These are phyloP conservation scores for Plenodomus lindquistii DNA, from an alignment of 2,329 filamentous ascomycete genomes.

Conservation along the genomic window DNA sequence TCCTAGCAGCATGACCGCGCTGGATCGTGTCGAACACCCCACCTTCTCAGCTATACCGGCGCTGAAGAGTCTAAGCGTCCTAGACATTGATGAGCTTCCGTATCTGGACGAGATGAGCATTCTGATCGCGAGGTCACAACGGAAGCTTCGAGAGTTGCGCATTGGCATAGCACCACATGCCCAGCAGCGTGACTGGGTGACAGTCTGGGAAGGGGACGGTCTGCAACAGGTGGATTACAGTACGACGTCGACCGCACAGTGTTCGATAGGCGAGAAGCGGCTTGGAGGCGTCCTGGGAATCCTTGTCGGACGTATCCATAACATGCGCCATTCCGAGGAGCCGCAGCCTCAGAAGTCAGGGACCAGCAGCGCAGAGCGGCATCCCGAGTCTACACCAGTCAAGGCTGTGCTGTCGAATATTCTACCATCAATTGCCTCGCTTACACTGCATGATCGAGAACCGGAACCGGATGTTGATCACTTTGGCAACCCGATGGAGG, in stretches of 20 bases:
- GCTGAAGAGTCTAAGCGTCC: constrained; percentile 72
- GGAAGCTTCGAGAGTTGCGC: constrained; percentile 69
- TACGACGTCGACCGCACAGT: constrained; percentile 57
- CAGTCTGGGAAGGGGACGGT: constrained; percentile 65
- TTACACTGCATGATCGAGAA: constrained; percentile 34
- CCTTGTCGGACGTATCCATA: constrained; percentile 68
- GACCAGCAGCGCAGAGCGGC: constrained; percentile 17
- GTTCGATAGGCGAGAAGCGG: constrained; percentile 62
- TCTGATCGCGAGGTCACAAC: constrained; percentile 71
- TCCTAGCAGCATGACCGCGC: constrained; percentile 28
- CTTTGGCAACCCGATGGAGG: constrained; percentile 30
- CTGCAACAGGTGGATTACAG: constrained; percentile 67
- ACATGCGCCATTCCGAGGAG: constrained; percentile 51
- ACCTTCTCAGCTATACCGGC: constrained; percentile 78
- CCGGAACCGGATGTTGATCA: constrained; percentile 32
- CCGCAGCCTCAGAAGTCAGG: constrained; percentile 10
- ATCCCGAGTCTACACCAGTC: constrained; percentile 16
- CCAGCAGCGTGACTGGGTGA: constrained; percentile 59
- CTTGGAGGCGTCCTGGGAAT: constrained; percentile 71
- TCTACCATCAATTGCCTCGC: constrained; percentile 21
- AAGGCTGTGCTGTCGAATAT: constrained; percentile 21
- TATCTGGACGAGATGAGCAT: constrained; percentile 83
- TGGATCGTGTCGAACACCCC: constrained; percentile 71
- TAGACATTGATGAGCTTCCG: constrained; percentile 81
- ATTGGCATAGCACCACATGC: constrained; percentile 69